Evolutionary conservation across 768 basidiomycete genomes (phyloP).

Genomic region (Suillus americanus): DNA sequence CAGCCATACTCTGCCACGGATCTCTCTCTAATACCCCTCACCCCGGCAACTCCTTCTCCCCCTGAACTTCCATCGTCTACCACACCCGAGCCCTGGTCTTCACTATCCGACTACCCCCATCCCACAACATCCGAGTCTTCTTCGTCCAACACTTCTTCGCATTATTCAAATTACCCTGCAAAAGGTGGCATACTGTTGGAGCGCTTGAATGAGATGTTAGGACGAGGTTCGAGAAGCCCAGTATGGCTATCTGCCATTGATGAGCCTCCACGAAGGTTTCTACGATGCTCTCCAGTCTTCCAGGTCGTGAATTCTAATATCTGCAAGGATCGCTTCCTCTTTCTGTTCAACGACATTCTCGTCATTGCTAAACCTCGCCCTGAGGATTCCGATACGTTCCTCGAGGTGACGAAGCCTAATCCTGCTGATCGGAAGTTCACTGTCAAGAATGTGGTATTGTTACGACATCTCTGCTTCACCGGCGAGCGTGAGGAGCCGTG

Average conservation of each 20-base stretch:
- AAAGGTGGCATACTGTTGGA: slow-evolving; percentile 62
- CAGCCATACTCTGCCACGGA: slow-evolving; percentile 22
- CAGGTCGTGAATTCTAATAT: slow-evolving; percentile 94
- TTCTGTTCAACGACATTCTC: slow-evolving; percentile 95
- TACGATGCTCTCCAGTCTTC: slow-evolving; percentile 82
- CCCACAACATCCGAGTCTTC: slow-evolving; percentile 74
- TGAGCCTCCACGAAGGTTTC: slow-evolving; percentile 81
- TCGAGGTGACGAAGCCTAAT: slow-evolving; percentile 56
- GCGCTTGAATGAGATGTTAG: slow-evolving; percentile 69
- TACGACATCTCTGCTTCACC: slow-evolving; percentile 66
- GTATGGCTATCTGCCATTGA: slow-evolving; percentile 70
- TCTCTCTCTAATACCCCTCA: slow-evolving; percentile 23
- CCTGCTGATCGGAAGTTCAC: slow-evolving; percentile 73
- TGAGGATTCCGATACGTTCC: slow-evolving; percentile 61
- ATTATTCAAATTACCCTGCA: slow-evolving; percentile 49
- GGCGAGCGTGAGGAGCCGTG: slow-evolving; percentile 68
- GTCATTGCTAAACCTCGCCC: slow-evolving; percentile 89
- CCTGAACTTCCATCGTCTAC: slow-evolving; percentile 61
- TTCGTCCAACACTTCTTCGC: slow-evolving; percentile 69
- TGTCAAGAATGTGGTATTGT: slow-evolving; percentile 86
- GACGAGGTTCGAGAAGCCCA: slow-evolving; percentile 56
- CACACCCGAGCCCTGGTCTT: slow-evolving; percentile 79
- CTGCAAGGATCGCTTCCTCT: slow-evolving; percentile 93
- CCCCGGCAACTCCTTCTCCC: slow-evolving; percentile 43
- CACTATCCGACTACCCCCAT: slow-evolving; percentile 67